Evolutionary conservation across 2,329 filamentous ascomycete species (phyloP).

Genomic region (Fusarium tuaranense): DNA sequence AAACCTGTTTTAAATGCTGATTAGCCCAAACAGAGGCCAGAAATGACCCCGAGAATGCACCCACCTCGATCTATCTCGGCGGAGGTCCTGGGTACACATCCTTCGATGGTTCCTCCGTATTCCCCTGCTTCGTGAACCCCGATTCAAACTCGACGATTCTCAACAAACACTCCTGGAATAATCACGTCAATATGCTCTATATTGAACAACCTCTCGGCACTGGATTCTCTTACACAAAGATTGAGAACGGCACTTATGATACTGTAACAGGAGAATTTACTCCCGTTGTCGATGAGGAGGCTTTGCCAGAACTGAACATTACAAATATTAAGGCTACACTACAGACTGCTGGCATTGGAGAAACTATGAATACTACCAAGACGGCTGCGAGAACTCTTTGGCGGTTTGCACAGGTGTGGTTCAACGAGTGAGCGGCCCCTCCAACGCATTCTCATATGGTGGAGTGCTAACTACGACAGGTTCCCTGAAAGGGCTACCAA

Average conservation of each 20-base stretch:
- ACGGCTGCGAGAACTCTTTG: slow-evolving; percentile 66
- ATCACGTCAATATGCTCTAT: slow-evolving; percentile 59
- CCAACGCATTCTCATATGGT: background rate
- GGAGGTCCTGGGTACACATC: slow-evolving; percentile 72
- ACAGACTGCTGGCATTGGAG: background rate
- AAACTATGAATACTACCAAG: slow-evolving; percentile 59
- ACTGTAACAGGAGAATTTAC: slow-evolving; percentile 51
- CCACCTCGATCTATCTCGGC: slow-evolving; percentile 67
- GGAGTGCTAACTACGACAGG: slow-evolving; percentile 23
- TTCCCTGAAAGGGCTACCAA: slow-evolving; percentile 66
- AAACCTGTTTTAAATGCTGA: background rate
- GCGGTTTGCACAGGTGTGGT: slow-evolving; percentile 70
- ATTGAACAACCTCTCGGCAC: slow-evolving; percentile 72
- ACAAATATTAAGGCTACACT: slow-evolving; percentile 21
- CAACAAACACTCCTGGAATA: slow-evolving; percentile 72
- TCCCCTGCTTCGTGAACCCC: slow-evolving; percentile 60
- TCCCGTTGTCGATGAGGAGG: background rate
- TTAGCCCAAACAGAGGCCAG: slow-evolving; percentile 40
- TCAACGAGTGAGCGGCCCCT: slow-evolving; percentile 48
- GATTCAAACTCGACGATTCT: slow-evolving; percentile 63
- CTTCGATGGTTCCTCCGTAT: slow-evolving; percentile 69
- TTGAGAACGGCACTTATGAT: slow-evolving; percentile 66
- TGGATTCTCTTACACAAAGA: slow-evolving; percentile 64
- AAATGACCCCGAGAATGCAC: slow-evolving; percentile 37
- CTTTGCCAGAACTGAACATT: slow-evolving; percentile 14